A percentile compares a stretch with the other conserved stretches of the same genome.
These are phyloP conservation scores for Mariannaea sp. DNA, from an alignment of 2,329 filamentous ascomycete species.

Conservation along the genomic window DNA sequence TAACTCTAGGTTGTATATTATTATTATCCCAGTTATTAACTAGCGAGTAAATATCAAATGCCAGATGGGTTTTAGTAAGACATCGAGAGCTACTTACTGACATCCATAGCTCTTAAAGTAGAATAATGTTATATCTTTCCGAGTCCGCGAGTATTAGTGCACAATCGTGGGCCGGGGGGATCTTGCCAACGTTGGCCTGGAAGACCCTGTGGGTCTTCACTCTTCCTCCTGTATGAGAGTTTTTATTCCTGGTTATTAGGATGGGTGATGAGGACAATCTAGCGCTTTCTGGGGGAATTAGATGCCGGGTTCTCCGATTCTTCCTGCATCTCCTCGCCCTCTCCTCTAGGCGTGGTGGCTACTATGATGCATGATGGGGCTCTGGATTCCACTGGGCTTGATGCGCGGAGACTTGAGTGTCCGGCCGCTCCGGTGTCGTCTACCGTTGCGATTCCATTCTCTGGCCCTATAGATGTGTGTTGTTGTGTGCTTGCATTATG, in stretches of 20 bases:
- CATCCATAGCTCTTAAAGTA: conserved; percentile 26
- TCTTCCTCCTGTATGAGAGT: not conserved
- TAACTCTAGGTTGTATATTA: conserved; percentile 19
- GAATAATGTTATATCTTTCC: conserved; percentile 21
- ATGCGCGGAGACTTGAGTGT: not conserved
- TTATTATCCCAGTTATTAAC: conserved; percentile 20
- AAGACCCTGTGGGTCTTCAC: conserved; percentile 7
- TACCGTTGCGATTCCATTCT: not conserved
- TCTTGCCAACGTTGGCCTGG: too few species aligned
- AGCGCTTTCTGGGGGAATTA: conserved; percentile 1
- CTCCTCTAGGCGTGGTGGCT: conserved; percentile 11
- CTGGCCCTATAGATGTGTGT: not conserved
- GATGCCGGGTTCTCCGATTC: conserved; percentile 8
- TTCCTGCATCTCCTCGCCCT: conserved; percentile 10
- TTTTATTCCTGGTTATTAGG: not conserved
- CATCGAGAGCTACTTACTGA: conserved; percentile 8
- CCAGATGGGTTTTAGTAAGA: too few species aligned
- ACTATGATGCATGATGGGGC: conserved; percentile 14
- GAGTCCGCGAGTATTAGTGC: conserved; percentile 21
- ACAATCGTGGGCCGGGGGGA: too few species aligned
- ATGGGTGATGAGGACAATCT: conserved; percentile 13
- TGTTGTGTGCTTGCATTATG: not conserved
- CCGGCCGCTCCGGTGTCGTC: not conserved
- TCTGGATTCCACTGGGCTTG: not conserved
- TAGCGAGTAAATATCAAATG: conserved; percentile 14